A percentile compares a stretch with the other conserved stretches of the same genome.
Evolutionary conservation across 2,329 filamentous ascomycete species (phyloP).

Genomic region (Colletotrichum tropicale): DNA sequence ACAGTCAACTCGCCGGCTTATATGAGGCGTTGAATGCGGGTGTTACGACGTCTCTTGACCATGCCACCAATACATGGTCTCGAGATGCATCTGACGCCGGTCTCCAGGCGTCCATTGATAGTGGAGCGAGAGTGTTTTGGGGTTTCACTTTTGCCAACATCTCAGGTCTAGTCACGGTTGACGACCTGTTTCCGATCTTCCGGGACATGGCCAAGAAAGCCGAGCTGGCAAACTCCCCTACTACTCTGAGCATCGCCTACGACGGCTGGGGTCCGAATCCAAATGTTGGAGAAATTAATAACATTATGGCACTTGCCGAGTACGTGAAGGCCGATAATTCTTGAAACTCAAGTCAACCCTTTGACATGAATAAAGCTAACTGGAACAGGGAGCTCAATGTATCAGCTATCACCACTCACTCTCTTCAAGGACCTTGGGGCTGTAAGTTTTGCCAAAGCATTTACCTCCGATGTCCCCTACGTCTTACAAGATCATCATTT

Average conservation of each 20-base stretch:
- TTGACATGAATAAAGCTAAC: too few relatives aligned
- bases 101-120: conserved; percentile 48
- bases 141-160: conserved; percentile 36
- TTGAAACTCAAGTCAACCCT: too few relatives aligned
- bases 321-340: too few relatives aligned
- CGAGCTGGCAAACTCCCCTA: conserved; percentile 8
- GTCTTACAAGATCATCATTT: neutral
- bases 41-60: conserved; percentile 39
- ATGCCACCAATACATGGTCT: conserved; percentile 53
- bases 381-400: too few relatives aligned
- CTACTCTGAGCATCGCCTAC: neutral
- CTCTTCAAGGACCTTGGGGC: too few relatives aligned
- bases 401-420: too few relatives aligned
- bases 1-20: neutral
- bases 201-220: conserved; percentile 33
- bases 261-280: too few relatives aligned
- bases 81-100: conserved; percentile 44
- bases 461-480: neutral
- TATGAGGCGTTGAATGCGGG: neutral
- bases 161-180: conserved; percentile 15
- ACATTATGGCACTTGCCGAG: too few relatives aligned
- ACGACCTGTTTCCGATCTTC: conserved; percentile 39
- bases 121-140: conserved; percentile 52
- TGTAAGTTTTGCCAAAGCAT: too few relatives aligned
- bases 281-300: too few relatives aligned